These are phyloP conservation scores for Trichoderma koningiopsis DNA, from an alignment of 2,329 filamentous ascomycete species.

Conservation along the genomic window DNA sequence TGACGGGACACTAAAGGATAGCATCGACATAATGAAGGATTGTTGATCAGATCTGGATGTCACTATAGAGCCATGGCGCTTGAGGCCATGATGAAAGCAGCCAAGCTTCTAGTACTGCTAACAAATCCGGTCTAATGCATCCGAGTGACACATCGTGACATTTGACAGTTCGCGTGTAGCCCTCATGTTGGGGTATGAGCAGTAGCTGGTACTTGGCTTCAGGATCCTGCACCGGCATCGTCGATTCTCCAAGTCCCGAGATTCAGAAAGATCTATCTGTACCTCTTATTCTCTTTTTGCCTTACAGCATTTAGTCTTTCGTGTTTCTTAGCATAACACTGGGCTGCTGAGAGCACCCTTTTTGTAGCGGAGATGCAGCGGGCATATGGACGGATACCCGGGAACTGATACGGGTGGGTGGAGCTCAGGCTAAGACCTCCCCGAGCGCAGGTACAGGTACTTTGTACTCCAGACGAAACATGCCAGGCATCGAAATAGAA, in stretches of 20 bases:
- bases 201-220: not conserved
- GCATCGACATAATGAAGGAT: not conserved
- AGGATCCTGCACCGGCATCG: not conserved
- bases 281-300: not conserved
- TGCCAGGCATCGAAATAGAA: not conserved
- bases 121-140: not conserved
- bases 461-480: not conserved
- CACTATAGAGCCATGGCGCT: not conserved
- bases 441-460: not conserved
- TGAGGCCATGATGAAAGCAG: not conserved
- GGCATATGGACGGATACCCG: not conserved
- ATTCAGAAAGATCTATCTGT: not conserved
- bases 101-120: not conserved
- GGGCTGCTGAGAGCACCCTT: not conserved
- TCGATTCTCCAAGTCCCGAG: not conserved
- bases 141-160: not conserved
- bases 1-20: not conserved
- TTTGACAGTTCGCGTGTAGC: not conserved
- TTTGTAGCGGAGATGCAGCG: not conserved
- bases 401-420: not conserved
- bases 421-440: not conserved
- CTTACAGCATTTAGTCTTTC: not conserved
- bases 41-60: not conserved
- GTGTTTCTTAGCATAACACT: not conserved
- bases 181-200: not conserved